A percentile compares a stretch with the other conserved stretches of the same genome.
phyloP scores from a whole-genome alignment of 208 protist genomes.

The Acanthamoeba healyi region DNA sequence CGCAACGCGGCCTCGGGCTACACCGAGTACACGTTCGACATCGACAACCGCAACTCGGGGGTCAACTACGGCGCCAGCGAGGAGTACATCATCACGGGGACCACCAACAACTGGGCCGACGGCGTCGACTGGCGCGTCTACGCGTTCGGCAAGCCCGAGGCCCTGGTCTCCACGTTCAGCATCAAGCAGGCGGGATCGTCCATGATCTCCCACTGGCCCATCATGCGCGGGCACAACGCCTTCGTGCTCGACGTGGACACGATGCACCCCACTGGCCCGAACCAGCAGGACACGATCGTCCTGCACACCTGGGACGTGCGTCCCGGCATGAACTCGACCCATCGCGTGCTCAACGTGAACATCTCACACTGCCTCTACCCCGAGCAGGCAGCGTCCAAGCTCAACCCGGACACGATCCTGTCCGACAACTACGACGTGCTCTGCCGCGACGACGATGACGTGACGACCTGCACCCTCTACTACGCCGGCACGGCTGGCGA shows the following conservation, averaged over 20 bases:
- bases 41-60: background rate
- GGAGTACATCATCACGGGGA: conserved; percentile 32
- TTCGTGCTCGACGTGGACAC: conserved; percentile 38
- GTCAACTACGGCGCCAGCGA: conserved; percentile 16
- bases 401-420: conserved; percentile 26
- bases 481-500: background rate
- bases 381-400: conserved; percentile 8
- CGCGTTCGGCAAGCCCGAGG: background rate
- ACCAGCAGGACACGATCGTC: background rate
- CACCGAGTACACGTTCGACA: conserved; percentile 28
- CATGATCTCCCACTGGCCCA: background rate
- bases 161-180: background rate
- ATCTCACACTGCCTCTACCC: conserved; percentile 27
- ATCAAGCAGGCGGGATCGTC: conserved; percentile 35
- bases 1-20: background rate
- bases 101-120: conserved; percentile 6
- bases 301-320: conserved; percentile 26
- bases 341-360: conserved; percentile 33
- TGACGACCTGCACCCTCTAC: conserved; percentile 31
- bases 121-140: conserved; percentile 24
- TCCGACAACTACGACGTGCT: conserved; percentile 8
- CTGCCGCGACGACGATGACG: background rate
- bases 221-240: background rate
- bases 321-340: conserved; percentile 20
- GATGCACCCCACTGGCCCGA: background rate